Base-by-base conservation (phyloP, 2,329 filamentous ascomycete species). In the Aspergillus tanneri region DNA sequence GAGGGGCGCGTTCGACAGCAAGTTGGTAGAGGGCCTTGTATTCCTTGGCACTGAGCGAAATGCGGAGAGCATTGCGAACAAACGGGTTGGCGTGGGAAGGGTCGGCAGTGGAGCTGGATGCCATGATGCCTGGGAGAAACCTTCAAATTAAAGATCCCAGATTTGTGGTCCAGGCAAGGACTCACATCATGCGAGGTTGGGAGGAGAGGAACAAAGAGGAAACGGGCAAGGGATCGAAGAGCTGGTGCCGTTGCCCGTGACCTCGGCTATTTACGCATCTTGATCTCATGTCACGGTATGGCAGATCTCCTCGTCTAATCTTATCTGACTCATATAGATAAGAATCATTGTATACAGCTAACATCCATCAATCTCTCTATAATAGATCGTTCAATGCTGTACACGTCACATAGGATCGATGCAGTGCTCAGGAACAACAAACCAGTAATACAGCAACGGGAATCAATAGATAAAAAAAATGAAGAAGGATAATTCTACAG, bases 1-100 rank as follows among this genome's bases (percentile, higher is more conserved):
- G 71, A 25, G 67, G 66, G 4, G 88, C 86, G 38, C 86, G 83
- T 52, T 88, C 90, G 42, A 93, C 78, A 44, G 95, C 80, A 64
- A 91, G 90, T 63, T 86, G 85, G 69, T 96, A 90, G 14, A 96
- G 80, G 1, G 86, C 75, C 57, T 88, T 85, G 70, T 96, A 96
- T 69, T 96, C 91, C 68, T 86, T 84, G 34, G 89, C 84, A 65
- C 91, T 90, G 44, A 85, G 70, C 49, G 88, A 93, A 71, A 96
- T 91, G 57, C 90, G 86, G 50, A 96, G 78, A 35, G 89, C 85
- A 69, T 93, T 95, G 69, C 88, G 88, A 47, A 95, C 78, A 54
- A 95, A 79, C 4, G 88, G 86, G 57, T 92, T 87, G 50, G 79
- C 47, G 22, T 52, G 53, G 19, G 52, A 48, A 57, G 91, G 86